Evolutionary conservation across 2,329 filamentous ascomycete genomes (phyloP).

Genomic region (Colletotrichum karsti): DNA sequence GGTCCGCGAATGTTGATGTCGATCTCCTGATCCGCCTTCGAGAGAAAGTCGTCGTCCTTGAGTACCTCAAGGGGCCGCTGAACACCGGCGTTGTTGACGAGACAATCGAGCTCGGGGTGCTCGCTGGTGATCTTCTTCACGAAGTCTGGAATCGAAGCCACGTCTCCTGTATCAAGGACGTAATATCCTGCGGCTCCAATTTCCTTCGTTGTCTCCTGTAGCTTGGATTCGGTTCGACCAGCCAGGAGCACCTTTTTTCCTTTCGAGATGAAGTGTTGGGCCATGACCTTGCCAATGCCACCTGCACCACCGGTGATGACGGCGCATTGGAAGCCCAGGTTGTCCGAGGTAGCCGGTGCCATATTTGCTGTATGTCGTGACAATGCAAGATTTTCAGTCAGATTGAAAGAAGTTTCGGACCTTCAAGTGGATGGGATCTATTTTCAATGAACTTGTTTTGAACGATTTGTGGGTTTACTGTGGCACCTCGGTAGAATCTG

Average conservation of each 20-base stretch:
- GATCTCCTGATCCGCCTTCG: slow-evolving; percentile 64
- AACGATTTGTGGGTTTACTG: too few species aligned
- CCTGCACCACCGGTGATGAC: slow-evolving; percentile 60
- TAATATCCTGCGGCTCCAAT: slow-evolving; percentile 60
- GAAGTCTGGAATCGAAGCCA: slow-evolving; percentile 51
- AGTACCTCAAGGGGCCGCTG: slow-evolving; percentile 60
- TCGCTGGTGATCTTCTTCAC: slow-evolving; percentile 52
- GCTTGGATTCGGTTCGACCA: slow-evolving; percentile 63
- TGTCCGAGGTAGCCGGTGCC: neutral
- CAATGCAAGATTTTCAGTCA: too few species aligned
- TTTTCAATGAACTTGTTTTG: too few species aligned
- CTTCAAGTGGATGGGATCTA: too few species aligned
- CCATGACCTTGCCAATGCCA: slow-evolving; percentile 59
- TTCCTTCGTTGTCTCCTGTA: slow-evolving; percentile 50
- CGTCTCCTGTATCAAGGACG: slow-evolving; percentile 58
- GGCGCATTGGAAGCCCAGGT: slow-evolving; percentile 50
- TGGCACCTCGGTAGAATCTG: too few species aligned
- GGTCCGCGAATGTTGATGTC: slow-evolving; percentile 67
- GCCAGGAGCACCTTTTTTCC: slow-evolving; percentile 61
- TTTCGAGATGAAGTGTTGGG: slow-evolving; percentile 52
- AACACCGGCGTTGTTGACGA: slow-evolving; percentile 68
- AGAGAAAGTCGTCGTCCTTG: slow-evolving; percentile 51
- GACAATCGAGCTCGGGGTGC: slow-evolving; percentile 59
- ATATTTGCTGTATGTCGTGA: neutral
- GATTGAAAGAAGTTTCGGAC: too few species aligned